Evolutionary conservation across 2,329 filamentous ascomycete species (phyloP).

Genomic region (Coccinonectria pachysandricola): DNA sequence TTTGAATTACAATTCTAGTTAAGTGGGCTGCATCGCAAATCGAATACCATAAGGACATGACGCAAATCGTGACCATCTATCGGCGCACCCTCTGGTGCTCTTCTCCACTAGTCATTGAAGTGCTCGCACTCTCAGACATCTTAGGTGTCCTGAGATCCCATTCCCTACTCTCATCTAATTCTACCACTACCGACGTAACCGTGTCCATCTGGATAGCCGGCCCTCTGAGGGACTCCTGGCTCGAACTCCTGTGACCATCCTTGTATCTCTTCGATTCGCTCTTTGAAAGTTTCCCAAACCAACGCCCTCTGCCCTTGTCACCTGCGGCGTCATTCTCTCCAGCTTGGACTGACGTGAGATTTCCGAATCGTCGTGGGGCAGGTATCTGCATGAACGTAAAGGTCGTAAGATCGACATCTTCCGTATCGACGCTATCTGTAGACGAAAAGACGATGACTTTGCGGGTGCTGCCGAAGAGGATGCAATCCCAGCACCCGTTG

Average conservation of each 20-base stretch:
- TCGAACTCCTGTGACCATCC: slow-evolving; percentile 14
- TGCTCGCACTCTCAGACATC: no score
- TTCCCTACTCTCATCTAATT: slow-evolving; percentile 22
- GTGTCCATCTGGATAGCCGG: slow-evolving; percentile 35
- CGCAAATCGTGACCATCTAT: no score
- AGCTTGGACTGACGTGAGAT: slow-evolving; percentile 28
- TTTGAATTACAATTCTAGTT: no score
- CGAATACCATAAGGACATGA: no score
- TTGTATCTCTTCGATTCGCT: no score
- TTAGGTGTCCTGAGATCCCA: slow-evolving; percentile 14
- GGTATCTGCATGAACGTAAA: slow-evolving; percentile 40
- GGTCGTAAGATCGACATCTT: slow-evolving; percentile 39
- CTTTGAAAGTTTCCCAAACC: no score
- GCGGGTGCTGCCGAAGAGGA: slow-evolving; percentile 42
- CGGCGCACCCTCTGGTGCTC: no score
- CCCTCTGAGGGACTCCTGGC: slow-evolving; percentile 24
- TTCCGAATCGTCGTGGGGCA: slow-evolving; percentile 28
- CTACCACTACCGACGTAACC: slow-evolving; percentile 32
- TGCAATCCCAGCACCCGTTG: slow-evolving; percentile 45
- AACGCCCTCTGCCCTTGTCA: neutral
- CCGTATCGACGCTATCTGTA: slow-evolving; percentile 24
- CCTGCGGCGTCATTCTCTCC: no score
- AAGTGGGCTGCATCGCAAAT: no score
- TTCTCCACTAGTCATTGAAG: no score
- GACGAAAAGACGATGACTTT: slow-evolving; percentile 40